Evolutionary conservation across 768 basidiomycete species (phyloP), one percentile per base, ranked within the genome.

Genomic region (Baorangia bicolor): DNA sequence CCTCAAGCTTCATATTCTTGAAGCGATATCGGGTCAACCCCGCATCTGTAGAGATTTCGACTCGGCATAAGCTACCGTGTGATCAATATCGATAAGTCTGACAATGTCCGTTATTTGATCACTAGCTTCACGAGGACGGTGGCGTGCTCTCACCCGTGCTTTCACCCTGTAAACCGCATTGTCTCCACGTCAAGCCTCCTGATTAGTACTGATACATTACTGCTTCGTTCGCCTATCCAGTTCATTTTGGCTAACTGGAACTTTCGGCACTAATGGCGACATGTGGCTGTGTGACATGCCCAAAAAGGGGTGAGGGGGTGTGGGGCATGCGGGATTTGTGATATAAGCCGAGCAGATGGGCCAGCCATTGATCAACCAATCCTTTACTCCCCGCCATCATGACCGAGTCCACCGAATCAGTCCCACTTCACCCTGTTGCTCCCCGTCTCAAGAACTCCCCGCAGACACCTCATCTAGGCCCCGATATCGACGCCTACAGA

Each of bases 401-500:
- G 81, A 55, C 78, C 52, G 79, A 78, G 34, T 44, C 69, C 34
- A 60, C 63, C 18, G 49, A 60, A 51, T 28, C 65, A 33, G 62
- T 77, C 45, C 73, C 71, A 8, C 79, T 80, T 35, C 86, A 90
- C 73, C 91, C 93, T 41, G 76, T 94, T 48, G 91, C 92, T 5
- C 82, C 88, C 42, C 87, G 92, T 53, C 68, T 95, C 57, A 77
- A 81, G 60, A 69, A 80, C 41, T 85, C 85, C 11, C 66, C 69
- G 43, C 88, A 87, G 70, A 81, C 64, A 27, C 90, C 91, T 3
- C 92, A 96, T 69, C 65, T 98, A 25, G 89, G 87, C 0, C 92
- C 93, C 18, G 77, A 88, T 69, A 81, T 87, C 63, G 72, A 86
- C n/a, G 87, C 87, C 14, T 96, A 96, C 75, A 76, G 73, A 57